Conservation (phyloP, 1,284 basidiomycete species). For the Bondarzewia mesenterica region DNA sequence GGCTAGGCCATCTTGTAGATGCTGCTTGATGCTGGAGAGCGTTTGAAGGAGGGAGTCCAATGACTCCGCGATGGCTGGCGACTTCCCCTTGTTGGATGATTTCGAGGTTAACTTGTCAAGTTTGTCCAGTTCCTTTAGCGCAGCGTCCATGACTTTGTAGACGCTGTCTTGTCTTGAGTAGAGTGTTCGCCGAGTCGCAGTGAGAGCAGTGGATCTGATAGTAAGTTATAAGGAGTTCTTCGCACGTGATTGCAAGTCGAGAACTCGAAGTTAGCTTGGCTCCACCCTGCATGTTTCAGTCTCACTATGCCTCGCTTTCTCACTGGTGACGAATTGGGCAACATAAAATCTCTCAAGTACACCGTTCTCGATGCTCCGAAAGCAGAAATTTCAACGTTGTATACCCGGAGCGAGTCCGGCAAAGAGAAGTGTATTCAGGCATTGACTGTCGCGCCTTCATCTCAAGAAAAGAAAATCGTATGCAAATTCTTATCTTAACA, state of each 20-base stretch:
- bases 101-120: conserved; percentile 53
- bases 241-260: background rate
- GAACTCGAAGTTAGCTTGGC: background rate
- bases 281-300: background rate
- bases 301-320: conserved; percentile 55
- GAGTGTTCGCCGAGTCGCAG: no score
- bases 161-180: background rate
- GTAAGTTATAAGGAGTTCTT: background rate
- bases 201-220: no score
- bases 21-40: conserved; percentile 50
- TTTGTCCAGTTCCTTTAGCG: conserved; percentile 67
- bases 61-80: conserved; percentile 50
- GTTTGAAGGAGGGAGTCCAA: conserved; percentile 62
- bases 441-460: conserved; percentile 20
- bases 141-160: conserved; percentile 47
- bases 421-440: conserved; percentile 33
- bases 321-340: conserved; percentile 66
- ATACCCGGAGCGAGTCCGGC: conserved; percentile 25
- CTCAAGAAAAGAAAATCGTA: conserved; percentile 27
- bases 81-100: conserved; percentile 39
- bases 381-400: conserved; percentile 25
- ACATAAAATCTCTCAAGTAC: conserved; percentile 54
- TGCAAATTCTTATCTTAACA: conserved; percentile 13
- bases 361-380: conserved; percentile 18
- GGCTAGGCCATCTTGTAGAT: conserved; percentile 43